A percentile compares a stretch with the other conserved stretches of the same genome.
Evolutionary conservation across 2,329 filamentous ascomycete species (phyloP).

Genomic region (Xylariaceae sp.): DNA sequence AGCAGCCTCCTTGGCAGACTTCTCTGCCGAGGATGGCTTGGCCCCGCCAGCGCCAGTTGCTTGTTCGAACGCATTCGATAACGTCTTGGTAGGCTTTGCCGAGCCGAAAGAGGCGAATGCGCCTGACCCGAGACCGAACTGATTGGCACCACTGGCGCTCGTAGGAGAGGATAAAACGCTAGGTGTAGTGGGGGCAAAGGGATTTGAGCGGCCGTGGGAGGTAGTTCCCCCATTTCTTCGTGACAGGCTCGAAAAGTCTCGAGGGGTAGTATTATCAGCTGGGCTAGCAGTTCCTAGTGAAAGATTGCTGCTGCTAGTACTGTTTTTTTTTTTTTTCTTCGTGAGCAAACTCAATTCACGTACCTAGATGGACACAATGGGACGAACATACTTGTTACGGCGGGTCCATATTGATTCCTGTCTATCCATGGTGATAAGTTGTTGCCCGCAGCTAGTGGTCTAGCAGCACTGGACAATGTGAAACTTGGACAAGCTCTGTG

Average conservation of each 20-base stretch:
- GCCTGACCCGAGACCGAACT: constrained; percentile 89
- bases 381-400: constrained; percentile 66
- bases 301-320: constrained; percentile 72
- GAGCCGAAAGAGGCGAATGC: constrained; percentile 95
- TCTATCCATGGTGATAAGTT: constrained; percentile 47
- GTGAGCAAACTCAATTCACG: constrained; percentile 4
- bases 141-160: constrained; percentile 59
- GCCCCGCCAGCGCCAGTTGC: constrained; percentile 49
- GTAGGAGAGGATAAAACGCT: constrained; percentile 70
- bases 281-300: constrained; percentile 68
- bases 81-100: constrained; percentile 80
- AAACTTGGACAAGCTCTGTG: constrained; percentile 14
- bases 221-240: constrained; percentile 61
- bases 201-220: constrained; percentile 70
- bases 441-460: constrained; percentile 13
- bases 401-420: constrained; percentile 61
- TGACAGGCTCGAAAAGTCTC: constrained; percentile 43
- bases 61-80: constrained; percentile 74
- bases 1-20: constrained; percentile 49
- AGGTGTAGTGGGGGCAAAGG: constrained; percentile 70
- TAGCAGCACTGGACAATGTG: constrained; percentile 8
- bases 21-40: constrained; percentile 56
- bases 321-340: constrained; percentile 1
- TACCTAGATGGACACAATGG: constrained; percentile 1
- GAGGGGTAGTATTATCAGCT: constrained; percentile 43